Conservation (phyloP, 208 protist genomes). For the Crithidia bombi region DNA sequence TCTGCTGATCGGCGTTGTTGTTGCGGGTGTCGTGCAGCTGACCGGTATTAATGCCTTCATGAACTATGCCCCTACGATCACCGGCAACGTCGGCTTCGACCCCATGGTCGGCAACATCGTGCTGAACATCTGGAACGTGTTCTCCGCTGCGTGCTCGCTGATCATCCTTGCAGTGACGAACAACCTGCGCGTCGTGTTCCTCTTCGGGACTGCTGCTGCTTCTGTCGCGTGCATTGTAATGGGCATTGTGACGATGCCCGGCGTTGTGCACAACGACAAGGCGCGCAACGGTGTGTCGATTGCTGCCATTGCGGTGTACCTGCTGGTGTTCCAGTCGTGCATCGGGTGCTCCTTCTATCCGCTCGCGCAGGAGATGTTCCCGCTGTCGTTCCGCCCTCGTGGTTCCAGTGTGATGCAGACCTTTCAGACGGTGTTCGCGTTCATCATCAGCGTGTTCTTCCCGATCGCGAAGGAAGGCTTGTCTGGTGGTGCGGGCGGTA, state of each 20-base stretch:
- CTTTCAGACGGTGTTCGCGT: slow-evolving; percentile 80
- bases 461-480: slow-evolving; percentile 73
- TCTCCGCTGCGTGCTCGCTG: slow-evolving; percentile 67
- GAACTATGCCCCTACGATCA: slow-evolving; percentile 87
- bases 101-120: slow-evolving; percentile 74
- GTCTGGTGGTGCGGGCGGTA: slow-evolving; percentile 71
- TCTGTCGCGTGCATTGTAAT: slow-evolving; percentile 63
- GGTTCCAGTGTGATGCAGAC: slow-evolving; percentile 66
- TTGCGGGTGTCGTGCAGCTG: slow-evolving; percentile 69
- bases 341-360: slow-evolving; percentile 81
- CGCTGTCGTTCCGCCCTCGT: slow-evolving; percentile 64
- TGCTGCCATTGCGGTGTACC: slow-evolving; percentile 78
- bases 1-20: slow-evolving; percentile 47
- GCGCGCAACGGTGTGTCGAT: slow-evolving; percentile 72
- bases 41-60: slow-evolving; percentile 87
- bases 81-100: slow-evolving; percentile 53
- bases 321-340: slow-evolving; percentile 73
- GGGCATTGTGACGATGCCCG: slow-evolving; percentile 73
- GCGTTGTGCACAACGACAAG: slow-evolving; percentile 42
- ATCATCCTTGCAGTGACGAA: slow-evolving; percentile 60
- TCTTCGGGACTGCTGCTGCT: slow-evolving; percentile 50
- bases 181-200: slow-evolving; percentile 73
- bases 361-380: slow-evolving; percentile 82
- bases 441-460: slow-evolving; percentile 86
- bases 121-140: slow-evolving; percentile 84